Percentiles rank a stretch among this genome's conserved stretches.
These are phyloP conservation scores for Prunus padus DNA, from an alignment of 306 rosid species.

Conservation along the genomic window DNA sequence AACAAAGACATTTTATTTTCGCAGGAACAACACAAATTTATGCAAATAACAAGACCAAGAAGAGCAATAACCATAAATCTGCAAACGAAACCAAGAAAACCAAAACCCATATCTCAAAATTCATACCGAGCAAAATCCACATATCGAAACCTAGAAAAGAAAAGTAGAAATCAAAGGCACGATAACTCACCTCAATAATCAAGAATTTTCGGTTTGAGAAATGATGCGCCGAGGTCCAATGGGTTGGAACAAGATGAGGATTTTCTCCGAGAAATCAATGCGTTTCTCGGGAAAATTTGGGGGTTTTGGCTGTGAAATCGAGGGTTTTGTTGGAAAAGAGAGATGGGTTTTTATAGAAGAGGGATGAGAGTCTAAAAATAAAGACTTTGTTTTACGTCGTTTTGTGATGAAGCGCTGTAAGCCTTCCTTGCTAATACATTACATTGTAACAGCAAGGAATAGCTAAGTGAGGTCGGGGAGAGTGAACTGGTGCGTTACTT, in stretches of 20 bases:
- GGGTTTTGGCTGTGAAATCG: neutral
- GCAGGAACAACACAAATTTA: neutral
- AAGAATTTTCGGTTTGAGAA: neutral
- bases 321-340: conserved; percentile 4
- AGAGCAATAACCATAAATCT: conserved; percentile 28
- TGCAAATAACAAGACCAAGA: conserved; percentile 17
- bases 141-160: conserved; percentile 10
- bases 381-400: neutral
- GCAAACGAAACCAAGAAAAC: conserved; percentile 5
- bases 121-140: neutral
- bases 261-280: conserved; percentile 10
- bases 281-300: neutral
- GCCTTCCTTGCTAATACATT: conserved; percentile 13
- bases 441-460: conserved; percentile 14
- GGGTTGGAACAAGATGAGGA: neutral
- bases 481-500: neutral
- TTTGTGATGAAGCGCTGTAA: neutral
- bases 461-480: neutral
- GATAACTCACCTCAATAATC: conserved; percentile 20
- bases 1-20: conserved; percentile 25
- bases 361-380: neutral
- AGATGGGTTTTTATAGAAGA: neutral
- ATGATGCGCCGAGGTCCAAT: neutral
- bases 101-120: neutral
- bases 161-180: neutral